A percentile compares a stretch with the other conserved stretches of the same genome.
Conservation (phyloP, 495 filamentous ascomycete genomes). For the Immersiella caudata region DNA sequence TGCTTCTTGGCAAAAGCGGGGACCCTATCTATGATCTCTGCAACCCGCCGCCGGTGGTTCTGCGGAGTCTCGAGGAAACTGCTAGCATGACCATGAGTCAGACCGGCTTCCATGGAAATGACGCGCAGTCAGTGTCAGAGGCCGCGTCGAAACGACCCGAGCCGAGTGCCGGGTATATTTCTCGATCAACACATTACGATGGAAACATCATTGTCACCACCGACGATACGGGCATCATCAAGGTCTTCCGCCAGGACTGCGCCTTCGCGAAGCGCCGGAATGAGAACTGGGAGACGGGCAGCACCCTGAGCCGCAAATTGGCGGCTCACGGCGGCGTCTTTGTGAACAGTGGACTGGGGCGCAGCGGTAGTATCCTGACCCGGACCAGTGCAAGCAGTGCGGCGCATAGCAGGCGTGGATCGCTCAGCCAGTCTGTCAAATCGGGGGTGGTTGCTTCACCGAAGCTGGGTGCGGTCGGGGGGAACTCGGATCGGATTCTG, state of each 20-base stretch:
- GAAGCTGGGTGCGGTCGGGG: slow-evolving; percentile 44
- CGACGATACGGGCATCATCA: slow-evolving; percentile 85
- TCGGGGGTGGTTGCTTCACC: slow-evolving; percentile 35
- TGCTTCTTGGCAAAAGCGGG: slow-evolving; percentile 74
- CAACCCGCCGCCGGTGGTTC: slow-evolving; percentile 89
- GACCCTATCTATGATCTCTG: slow-evolving; percentile 96
- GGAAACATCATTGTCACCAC: slow-evolving; percentile 94
- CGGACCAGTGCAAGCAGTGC: slow-evolving; percentile 55
- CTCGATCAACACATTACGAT: slow-evolving; percentile 72
- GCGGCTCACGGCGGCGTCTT: slow-evolving; percentile 44
- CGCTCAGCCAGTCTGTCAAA: slow-evolving; percentile 39
- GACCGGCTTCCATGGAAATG: slow-evolving; percentile 33
- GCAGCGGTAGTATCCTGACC: slow-evolving; percentile 65
- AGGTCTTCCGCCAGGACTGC: slow-evolving; percentile 93
- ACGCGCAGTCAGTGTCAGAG: slow-evolving; percentile 17
- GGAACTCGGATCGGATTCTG: slow-evolving; percentile 79
- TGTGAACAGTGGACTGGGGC: slow-evolving; percentile 54
- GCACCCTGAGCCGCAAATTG: slow-evolving; percentile 75
- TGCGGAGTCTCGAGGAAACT: slow-evolving; percentile 71
- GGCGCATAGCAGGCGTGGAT: slow-evolving; percentile 58
- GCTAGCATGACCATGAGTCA: slow-evolving; percentile 43
- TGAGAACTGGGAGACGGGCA: slow-evolving; percentile 70
- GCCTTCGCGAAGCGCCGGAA: slow-evolving; percentile 63
- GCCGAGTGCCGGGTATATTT: slow-evolving; percentile 65
- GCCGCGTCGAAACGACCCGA: slow-evolving; percentile 44